phyloP scores from a whole-genome alignment of 495 filamentous ascomycete genomes.

The Penicillium cataractarum region DNA sequence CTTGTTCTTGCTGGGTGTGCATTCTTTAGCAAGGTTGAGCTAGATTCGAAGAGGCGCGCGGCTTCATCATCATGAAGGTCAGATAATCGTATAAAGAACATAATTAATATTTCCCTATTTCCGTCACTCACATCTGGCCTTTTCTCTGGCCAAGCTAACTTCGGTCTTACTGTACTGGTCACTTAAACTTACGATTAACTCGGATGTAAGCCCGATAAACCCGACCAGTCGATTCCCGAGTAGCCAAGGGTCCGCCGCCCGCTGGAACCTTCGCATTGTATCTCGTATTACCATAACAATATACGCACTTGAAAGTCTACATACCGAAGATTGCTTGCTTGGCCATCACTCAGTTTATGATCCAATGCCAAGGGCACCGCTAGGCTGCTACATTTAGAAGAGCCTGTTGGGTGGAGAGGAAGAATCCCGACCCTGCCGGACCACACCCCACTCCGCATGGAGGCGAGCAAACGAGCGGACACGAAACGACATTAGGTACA shows the following conservation, averaged over 20 bases:
- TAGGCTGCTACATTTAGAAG: neutral
- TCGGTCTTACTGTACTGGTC: no score
- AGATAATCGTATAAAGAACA: neutral
- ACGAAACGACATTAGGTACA: neutral
- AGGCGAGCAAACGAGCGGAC: neutral
- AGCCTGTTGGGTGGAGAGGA: neutral
- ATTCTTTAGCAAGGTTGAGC: slow-evolving; percentile 22
- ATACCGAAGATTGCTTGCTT: neutral
- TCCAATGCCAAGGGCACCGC: slow-evolving; percentile 1
- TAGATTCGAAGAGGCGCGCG: slow-evolving; percentile 20
- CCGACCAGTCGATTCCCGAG: neutral
- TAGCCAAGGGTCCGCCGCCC: neutral
- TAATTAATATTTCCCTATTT: neutral
- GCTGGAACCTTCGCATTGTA: neutral
- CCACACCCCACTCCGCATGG: neutral
- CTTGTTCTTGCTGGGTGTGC: slow-evolving; percentile 21
- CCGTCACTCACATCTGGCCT: neutral
- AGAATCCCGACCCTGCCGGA: neutral
- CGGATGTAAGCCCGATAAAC: slow-evolving; percentile 1
- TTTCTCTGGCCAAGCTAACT: neutral
- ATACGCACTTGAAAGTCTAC: neutral
- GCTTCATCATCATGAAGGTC: neutral
- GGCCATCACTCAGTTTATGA: neutral
- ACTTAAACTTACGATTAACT: neutral
- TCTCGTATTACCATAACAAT: neutral